Evolutionary conservation across 345 rosid genomes (phyloP), one percentile per base, ranked within the genome.

Genomic region (Cardiospermum halicacabum): DNA sequence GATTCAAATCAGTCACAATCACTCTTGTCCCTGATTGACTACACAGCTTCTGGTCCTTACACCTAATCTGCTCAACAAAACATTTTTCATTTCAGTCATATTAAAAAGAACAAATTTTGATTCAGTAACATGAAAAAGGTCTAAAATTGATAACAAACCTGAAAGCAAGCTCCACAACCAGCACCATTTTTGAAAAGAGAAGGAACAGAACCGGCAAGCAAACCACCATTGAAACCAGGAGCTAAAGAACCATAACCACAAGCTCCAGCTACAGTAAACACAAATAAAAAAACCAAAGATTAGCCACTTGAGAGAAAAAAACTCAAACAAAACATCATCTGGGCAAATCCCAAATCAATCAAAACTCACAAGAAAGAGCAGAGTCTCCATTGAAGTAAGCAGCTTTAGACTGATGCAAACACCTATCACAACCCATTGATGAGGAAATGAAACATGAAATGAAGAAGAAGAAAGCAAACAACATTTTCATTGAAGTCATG

Each of bases 111-210:
- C 53, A 19, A 57, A 48, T 13, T 26, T 54, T 59, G 8, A 34
- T 16, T 28, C 5, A n/a, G n/a, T n/a, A n/a, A n/a, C n/a, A n/a
- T n/a, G n/a, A n/a, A n/a, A n/a, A n/a, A n/a, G n/a, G 2, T 30
- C 3, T 16, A 40, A 72, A 10, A 10, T 39, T 39, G 51, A 47
- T 21, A 43, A 8, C 37, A 24, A 3, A 85, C 96, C 87, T 91
- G 91, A 69, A 89, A 88, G 74, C 99, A 91, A 43, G 96, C 89
- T 40, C 96, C 97, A 19, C 96, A 94, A 13, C 92, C 92, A 63
- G 84, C 92, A 1, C 99, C 99, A 34, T 84, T 77, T 77, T 94
- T 91, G 81, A 74, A 91, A 68, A 88, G 74, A 5, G 97, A 79
- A 74, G 95, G 78, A 48, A 73, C 71, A 56, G 74, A 92, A 37